phyloP scores from a whole-genome alignment of 192 early-diverging fungal species.

The Linnemannia elongata region DNA sequence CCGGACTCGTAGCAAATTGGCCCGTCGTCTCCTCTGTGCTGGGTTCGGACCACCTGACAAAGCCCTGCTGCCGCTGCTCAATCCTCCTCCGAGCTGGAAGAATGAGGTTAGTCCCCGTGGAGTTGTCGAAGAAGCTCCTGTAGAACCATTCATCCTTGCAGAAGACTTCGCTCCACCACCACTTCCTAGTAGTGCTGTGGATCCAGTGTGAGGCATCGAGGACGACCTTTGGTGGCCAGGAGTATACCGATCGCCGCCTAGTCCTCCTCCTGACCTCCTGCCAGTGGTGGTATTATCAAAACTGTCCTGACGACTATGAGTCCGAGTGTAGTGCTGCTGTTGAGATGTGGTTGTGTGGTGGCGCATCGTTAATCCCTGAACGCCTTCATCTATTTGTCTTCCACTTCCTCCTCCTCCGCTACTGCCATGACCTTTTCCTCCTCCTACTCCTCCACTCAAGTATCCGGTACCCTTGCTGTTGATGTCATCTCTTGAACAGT shows the following conservation, averaged over 20 bases:
- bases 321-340: background rate
- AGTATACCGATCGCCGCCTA: background rate
- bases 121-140: background rate
- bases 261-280: background rate
- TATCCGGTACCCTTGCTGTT: background rate
- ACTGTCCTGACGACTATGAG: background rate
- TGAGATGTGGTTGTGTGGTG: background rate
- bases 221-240: background rate
- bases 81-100: background rate
- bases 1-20: slow-evolving; percentile 46
- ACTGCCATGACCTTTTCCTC: background rate
- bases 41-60: background rate
- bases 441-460: slow-evolving; percentile 1
- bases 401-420: background rate
- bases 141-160: background rate
- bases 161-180: background rate
- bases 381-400: background rate
- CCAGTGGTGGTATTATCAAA: background rate
- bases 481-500: background rate
- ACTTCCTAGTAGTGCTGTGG: background rate
- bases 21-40: slow-evolving; percentile 31
- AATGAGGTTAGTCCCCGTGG: background rate
- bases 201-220: background rate
- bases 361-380: slow-evolving; percentile 1
- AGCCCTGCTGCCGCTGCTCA: background rate